Evolutionary conservation across 352 stramenopile genomes (phyloP).

Genomic region (Globisporangium acanthophoron): DNA sequence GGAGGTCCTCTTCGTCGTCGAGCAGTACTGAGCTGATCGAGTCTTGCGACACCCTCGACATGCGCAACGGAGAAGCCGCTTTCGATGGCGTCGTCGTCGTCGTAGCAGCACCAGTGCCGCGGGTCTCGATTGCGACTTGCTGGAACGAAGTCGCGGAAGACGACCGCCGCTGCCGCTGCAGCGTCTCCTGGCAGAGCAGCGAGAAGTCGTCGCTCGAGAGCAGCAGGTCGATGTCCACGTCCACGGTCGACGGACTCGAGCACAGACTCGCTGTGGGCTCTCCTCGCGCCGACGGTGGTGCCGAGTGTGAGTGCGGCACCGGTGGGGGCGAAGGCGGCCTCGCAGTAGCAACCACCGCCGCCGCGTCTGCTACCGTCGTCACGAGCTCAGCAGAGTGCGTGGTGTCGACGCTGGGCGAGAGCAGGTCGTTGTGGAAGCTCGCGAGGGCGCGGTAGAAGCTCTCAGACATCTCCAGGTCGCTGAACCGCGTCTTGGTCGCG

Average conservation of each 20-base stretch:
- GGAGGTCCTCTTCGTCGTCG: slow-evolving; percentile 24
- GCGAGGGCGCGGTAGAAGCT: slow-evolving; percentile 10
- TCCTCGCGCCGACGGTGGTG: neutral
- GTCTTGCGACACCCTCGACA: neutral
- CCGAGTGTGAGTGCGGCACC: slow-evolving; percentile 1
- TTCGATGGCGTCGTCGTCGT: neutral
- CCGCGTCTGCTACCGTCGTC: neutral
- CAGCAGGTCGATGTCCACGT: slow-evolving; percentile 45
- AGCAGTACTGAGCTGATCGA: neutral
- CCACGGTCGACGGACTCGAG: slow-evolving; percentile 19
- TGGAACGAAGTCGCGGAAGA: slow-evolving; percentile 11
- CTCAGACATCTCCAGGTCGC: slow-evolving; percentile 2
- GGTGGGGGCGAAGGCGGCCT: neutral
- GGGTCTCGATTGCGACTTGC: slow-evolving; percentile 44
- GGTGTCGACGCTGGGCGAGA: neutral
- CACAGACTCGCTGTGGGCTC: slow-evolving; percentile 1
- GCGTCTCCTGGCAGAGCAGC: slow-evolving; percentile 38
- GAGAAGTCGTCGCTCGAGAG: slow-evolving; percentile 50
- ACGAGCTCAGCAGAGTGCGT: neutral
- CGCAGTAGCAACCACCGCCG: no score
- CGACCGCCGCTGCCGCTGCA: slow-evolving; percentile 17
- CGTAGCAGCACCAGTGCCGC: slow-evolving; percentile 4
- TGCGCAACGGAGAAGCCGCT: slow-evolving; percentile 7
- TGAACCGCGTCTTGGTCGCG: slow-evolving; percentile 18
- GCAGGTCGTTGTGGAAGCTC: slow-evolving; percentile 6